A percentile compares a stretch with the other conserved stretches of the same genome.
phyloP scores from a whole-genome alignment of 2,329 filamentous ascomycete genomes.

The Tolypocladium pustulatum region DNA sequence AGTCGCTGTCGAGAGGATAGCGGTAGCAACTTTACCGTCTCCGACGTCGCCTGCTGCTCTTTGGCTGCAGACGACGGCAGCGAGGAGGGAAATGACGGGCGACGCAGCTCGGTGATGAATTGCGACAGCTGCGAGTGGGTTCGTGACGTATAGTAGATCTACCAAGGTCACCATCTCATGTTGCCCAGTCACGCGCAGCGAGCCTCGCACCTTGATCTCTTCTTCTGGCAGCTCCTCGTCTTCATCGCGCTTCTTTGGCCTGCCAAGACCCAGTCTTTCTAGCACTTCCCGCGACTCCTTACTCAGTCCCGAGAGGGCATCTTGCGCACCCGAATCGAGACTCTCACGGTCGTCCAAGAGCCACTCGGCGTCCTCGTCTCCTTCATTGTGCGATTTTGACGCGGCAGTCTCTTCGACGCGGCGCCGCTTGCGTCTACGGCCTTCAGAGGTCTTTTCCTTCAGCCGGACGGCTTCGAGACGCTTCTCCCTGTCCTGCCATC shows the following conservation, averaged over 20 bases:
- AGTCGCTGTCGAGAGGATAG: slow-evolving; percentile 77
- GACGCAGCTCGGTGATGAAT: slow-evolving; percentile 72
- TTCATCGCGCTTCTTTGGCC: slow-evolving; percentile 21
- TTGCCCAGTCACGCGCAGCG: slow-evolving; percentile 1
- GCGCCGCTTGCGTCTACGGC: slow-evolving; percentile 34
- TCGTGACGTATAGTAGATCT: slow-evolving; percentile 84
- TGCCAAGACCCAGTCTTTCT: slow-evolving; percentile 48
- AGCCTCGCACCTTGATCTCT: slow-evolving; percentile 51
- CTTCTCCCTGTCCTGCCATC: slow-evolving; percentile 64
- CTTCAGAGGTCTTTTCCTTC: slow-evolving; percentile 48
- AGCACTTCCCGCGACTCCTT: slow-evolving; percentile 67
- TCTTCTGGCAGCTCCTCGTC: slow-evolving; percentile 42
- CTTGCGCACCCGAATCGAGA: slow-evolving; percentile 16
- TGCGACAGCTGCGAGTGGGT: slow-evolving; percentile 89
- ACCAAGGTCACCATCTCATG: slow-evolving; percentile 18
- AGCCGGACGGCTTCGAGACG: slow-evolving; percentile 55
- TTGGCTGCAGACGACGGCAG: slow-evolving; percentile 36
- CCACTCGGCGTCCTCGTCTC: slow-evolving; percentile 58
- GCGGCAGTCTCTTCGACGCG: slow-evolving; percentile 26
- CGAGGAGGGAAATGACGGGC: slow-evolving; percentile 67
- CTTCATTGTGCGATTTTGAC: slow-evolving; percentile 7
- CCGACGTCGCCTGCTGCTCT: slow-evolving; percentile 13
- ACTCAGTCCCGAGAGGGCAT: slow-evolving; percentile 49
- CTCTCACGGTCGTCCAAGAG: slow-evolving; percentile 62
- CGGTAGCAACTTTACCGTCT: slow-evolving; percentile 64